Evolutionary conservation across 1,139 yeast genomes (phyloP).

Genomic region (Yamadazyma atlantica): DNA sequence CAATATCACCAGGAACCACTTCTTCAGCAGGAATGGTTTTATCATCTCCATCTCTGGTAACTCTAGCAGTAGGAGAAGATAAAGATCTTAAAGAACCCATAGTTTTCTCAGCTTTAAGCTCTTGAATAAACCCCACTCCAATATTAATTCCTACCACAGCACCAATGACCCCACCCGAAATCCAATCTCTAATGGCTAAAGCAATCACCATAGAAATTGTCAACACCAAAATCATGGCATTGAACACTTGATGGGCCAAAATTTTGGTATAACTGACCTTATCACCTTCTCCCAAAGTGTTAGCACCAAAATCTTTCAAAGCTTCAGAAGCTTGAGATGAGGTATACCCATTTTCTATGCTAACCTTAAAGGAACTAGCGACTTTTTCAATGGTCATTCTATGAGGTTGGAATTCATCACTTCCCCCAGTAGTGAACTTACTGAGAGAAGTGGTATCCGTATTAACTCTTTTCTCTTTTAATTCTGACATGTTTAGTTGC

Average conservation of each 20-base stretch:
- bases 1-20: constrained; percentile 80
- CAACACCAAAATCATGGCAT: constrained; percentile 79
- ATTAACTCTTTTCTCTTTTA: constrained; percentile 15
- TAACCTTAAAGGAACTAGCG: constrained; percentile 36
- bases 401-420: constrained; percentile 21
- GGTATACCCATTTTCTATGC: constrained; percentile 49
- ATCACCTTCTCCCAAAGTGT: constrained; percentile 60
- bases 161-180: constrained; percentile 80
- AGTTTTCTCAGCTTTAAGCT: constrained; percentile 72
- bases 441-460: constrained; percentile 15
- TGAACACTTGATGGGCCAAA: constrained; percentile 67
- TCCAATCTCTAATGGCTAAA: constrained; percentile 75
- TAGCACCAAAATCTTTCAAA: constrained; percentile 48
- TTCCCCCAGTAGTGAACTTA: constrained; percentile 8
- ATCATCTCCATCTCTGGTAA: constrained; percentile 63
- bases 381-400: constrained; percentile 34
- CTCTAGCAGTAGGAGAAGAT: constrained; percentile 73
- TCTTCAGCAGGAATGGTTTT: constrained; percentile 60
- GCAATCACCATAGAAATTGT: constrained; percentile 75
- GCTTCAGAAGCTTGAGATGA: constrained; percentile 29
- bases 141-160: constrained; percentile 69
- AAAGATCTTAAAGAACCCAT: constrained; percentile 73
- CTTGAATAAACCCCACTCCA: constrained; percentile 69
- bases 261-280: constrained; percentile 59
- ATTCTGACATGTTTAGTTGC: constrained; percentile 13